phyloP scores from a whole-genome alignment of 768 basidiomycete genomes.

The Lepiota brunneoincarnata region DNA sequence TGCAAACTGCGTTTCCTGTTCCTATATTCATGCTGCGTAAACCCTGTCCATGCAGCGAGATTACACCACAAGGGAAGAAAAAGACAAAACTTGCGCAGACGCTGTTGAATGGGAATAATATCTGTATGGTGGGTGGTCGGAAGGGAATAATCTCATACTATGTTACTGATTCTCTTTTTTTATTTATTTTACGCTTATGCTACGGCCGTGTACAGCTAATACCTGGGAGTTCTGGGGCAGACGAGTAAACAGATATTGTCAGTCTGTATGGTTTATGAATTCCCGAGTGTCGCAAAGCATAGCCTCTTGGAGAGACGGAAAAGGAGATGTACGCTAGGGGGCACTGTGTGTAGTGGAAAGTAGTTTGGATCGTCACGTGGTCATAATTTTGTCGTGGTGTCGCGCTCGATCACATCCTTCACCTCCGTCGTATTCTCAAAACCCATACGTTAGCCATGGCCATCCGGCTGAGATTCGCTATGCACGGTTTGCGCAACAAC shows the following conservation, averaged over 20 bases:
- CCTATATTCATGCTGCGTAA: neutral
- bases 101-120: slow-evolving; percentile 90
- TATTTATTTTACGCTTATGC: neutral
- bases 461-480: slow-evolving; percentile 80
- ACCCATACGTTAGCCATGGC: slow-evolving; percentile 57
- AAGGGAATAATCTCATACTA: neutral
- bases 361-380: slow-evolving; percentile 17
- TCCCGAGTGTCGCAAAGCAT: too few relatives aligned
- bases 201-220: slow-evolving; percentile 24
- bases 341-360: too few relatives aligned
- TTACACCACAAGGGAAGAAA: slow-evolving; percentile 77
- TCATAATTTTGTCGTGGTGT: slow-evolving; percentile 12
- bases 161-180: neutral
- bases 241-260: slow-evolving; percentile 1
- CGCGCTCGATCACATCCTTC: slow-evolving; percentile 6
- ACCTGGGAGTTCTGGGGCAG: slow-evolving; percentile 36
- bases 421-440: neutral
- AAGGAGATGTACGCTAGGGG: too few relatives aligned
- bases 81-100: slow-evolving; percentile 85
- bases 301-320: too few relatives aligned
- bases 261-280: neutral
- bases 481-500: slow-evolving; percentile 74
- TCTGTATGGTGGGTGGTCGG: slow-evolving; percentile 76
- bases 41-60: slow-evolving; percentile 54
- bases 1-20: neutral